Evolutionary conservation across 768 basidiomycete genomes (phyloP).

Genomic region (Serendipita sp.): DNA sequence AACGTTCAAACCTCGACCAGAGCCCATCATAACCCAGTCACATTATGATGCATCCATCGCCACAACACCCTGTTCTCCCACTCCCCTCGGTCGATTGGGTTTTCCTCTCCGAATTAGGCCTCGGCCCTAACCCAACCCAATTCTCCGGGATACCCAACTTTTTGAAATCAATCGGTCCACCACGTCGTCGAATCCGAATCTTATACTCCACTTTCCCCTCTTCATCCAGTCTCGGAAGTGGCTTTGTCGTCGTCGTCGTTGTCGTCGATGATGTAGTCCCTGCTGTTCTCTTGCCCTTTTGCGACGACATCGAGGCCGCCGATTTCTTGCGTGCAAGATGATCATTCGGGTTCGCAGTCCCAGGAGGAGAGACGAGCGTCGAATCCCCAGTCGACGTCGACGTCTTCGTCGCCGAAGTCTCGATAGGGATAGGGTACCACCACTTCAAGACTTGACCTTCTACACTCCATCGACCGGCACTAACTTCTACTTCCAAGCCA

Average conservation of each 20-base stretch:
- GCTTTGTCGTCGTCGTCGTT: neutral
- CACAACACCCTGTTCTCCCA: neutral
- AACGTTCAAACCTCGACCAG: too few relatives aligned
- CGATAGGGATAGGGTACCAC: constrained; percentile 27
- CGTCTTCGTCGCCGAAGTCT: constrained; percentile 3
- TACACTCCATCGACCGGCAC: constrained; percentile 32
- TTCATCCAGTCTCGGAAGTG: neutral
- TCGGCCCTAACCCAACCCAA: neutral
- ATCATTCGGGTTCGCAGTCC: neutral
- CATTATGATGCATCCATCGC: neutral
- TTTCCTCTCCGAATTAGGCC: neutral
- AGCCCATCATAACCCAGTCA: neutral
- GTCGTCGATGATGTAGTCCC: too few relatives aligned
- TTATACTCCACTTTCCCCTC: neutral
- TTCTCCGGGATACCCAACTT: neutral
- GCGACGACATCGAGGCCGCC: neutral
- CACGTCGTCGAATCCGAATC: constrained; percentile 2
- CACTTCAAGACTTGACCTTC: constrained; percentile 36
- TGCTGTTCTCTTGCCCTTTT: neutral
- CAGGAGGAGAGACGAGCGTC: too few relatives aligned
- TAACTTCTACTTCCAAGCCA: constrained; percentile 28
- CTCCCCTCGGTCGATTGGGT: neutral
- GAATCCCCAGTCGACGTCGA: too few relatives aligned
- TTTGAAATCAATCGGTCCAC: constrained; percentile 3
- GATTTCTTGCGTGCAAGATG: neutral